Evolutionary conservation across 1,284 basidiomycete genomes (phyloP).

Genomic region (Kwoniella shivajii): DNA sequence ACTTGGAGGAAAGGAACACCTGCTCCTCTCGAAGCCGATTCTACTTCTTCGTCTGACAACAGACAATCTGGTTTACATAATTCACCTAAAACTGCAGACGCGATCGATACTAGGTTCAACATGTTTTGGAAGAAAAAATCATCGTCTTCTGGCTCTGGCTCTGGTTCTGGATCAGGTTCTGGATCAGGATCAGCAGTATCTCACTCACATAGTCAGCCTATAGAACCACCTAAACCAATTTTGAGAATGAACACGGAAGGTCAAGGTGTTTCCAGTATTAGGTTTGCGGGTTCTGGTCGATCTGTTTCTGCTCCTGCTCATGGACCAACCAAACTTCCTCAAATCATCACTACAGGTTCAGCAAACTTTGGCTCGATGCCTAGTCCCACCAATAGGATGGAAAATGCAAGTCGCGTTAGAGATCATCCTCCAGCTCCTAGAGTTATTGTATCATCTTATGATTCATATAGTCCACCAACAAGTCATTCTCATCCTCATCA

Average conservation of each 20-base stretch:
- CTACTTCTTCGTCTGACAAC: background rate
- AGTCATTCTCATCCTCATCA: conserved; percentile 7
- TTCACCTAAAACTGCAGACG: conserved; percentile 1
- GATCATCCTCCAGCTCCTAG: conserved; percentile 11
- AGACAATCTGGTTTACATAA: background rate
- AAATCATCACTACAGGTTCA: background rate
- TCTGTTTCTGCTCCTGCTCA: background rate
- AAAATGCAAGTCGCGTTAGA: conserved; percentile 8
- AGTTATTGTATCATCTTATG: conserved; percentile 18
- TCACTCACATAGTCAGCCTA: conserved; percentile 4
- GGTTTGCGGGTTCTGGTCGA: conserved; percentile 24
- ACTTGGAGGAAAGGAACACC: background rate
- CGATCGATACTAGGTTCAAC: background rate
- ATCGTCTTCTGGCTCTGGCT: conserved; percentile 7
- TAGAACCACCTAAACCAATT: conserved; percentile 35
- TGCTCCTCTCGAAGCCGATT: background rate
- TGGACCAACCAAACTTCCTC: background rate
- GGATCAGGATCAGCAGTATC: background rate
- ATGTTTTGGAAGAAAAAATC: conserved; percentile 41
- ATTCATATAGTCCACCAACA: conserved; percentile 10
- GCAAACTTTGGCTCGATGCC: background rate
- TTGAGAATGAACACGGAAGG: conserved; percentile 28
- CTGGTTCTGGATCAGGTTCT: background rate
- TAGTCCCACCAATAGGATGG: no score
- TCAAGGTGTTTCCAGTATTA: conserved; percentile 22